Base-by-base conservation (phyloP, 1,139 yeast species). In the Geotrichum reessii region DNA sequence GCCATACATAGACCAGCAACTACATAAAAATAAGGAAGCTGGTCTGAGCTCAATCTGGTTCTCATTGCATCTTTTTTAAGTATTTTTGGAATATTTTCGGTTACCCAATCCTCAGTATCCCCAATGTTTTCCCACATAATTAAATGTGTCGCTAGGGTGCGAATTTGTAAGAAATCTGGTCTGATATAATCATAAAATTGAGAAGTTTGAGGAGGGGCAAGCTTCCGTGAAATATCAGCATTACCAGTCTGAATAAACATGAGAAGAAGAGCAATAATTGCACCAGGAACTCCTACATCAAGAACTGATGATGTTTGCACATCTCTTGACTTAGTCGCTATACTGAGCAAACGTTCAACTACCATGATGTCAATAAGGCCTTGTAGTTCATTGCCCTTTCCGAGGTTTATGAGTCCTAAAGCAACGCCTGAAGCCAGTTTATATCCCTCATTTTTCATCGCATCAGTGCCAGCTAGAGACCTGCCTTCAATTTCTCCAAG, bases 341-440 rank as follows among this genome's bases (percentile, higher is more conserved):
- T 73, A 0, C 83, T 76, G 46, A 88, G 71, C 51, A 92, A 74
- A 58, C 77, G 78, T 61, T 86, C 91, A n/a, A 85, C 81, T 2
- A 89, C 81, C 66, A 81, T 86, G 0, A 88, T 81, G 68, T 88
- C 96, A 64, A 82, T 80, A 50, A 85, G 73, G 0, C 87, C 86
- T 53, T 80, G 76, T 56, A 85, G 73, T 61, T 81, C 83, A 60
- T 80, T 78, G 0, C 96, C 96, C 63, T 83, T 82, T 0, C 95
- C 97, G 44, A 91, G 73, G 67, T 92, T 91, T n/a, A 92, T 85
- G 62, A 85, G 81, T 0, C 99, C 99, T 27, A 92, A 73, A 0
- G 97, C 83, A 52, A 93, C 80, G 0, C 99, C 99, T 0, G 96
- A 93, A 0, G 96, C 88, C 42, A 92, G 74, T 61, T 95, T 78